Base-by-base conservation (phyloP, 208 protist species). In the Acanthamoeba royreba region DNA sequence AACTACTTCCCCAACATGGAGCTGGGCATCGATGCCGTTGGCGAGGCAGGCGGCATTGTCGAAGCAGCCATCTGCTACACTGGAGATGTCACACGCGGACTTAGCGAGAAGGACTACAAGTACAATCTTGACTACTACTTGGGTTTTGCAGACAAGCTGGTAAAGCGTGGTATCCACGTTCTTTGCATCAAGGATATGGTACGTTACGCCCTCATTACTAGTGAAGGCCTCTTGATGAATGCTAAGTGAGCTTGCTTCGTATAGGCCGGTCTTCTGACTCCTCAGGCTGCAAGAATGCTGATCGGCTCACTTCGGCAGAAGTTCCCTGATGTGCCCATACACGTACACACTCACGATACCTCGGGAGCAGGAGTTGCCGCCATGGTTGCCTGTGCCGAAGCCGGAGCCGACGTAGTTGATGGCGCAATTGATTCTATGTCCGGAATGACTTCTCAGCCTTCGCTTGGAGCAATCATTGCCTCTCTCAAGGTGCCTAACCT, bases 261-360 rank as follows among this genome's bases (percentile, higher is more conserved):
- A 9, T 45, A 85, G 74, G 97, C 97, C 13, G 97, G 97, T 0
- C 93, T 98, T 15, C 86, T 98, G 25, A 98, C 96, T 87, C 97
- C 97, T 4, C 42, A 95, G 33, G 96, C 96, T 17, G 96, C 96
- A 4, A 96, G 38, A 17, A 45, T 91, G 77, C 94, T 97, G 52
- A 91, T 97, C 58, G 92, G 87, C 28, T 47, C 92, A 4, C 11
- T 95, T 25, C 83, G 87, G 0, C 52, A 81, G 13, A 96, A 97
- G 87, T 98, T 95, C 92, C 97, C 98, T 1, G 79, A 97, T 13
- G 33, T 97, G 43, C 98, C 98, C 13, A 98, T 99, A 89, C 98
- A 99, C 91, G 98, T 99, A 28, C 98, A 99, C 95, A 98, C 97
- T 8, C 98, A 99, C 92, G 98, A 99, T 94, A 98, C 98, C 0